Percentiles rank a stretch among this genome's conserved stretches.
Conservation (phyloP, 345 rosid species). For the Lumnitzera littorea region DNA sequence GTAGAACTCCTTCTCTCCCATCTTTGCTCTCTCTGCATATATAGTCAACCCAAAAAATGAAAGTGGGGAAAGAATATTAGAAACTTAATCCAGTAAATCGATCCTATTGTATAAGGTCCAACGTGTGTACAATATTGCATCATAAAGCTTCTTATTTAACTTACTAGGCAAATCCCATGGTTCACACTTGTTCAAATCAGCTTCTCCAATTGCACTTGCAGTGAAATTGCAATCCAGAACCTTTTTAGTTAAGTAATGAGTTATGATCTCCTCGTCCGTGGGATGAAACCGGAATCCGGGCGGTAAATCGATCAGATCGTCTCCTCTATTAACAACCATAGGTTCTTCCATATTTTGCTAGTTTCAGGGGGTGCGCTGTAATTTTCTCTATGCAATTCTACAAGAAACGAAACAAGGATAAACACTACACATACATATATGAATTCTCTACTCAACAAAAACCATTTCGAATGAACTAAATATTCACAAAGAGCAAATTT, state of each 20-base stretch:
- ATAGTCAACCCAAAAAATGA: background rate
- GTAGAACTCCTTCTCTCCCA: conserved; percentile 92
- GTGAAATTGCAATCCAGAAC: conserved; percentile 37
- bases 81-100: no score
- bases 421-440: background rate
- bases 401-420: background rate
- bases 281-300: conserved; percentile 95
- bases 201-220: conserved; percentile 66
- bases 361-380: no score
- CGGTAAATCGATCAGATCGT: conserved; percentile 51
- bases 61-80: no score
- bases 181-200: conserved; percentile 81
- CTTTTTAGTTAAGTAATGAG: conserved; percentile 58
- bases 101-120: no score
- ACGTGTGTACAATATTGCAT: no score
- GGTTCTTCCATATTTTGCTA: conserved; percentile 7
- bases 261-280: conserved; percentile 81
- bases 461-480: background rate
- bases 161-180: conserved; percentile 95
- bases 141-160: background rate
- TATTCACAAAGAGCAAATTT: background rate
- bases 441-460: no score
- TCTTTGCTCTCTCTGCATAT: conserved; percentile 69
- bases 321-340: conserved; percentile 41
- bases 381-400: no score